Conservation (phyloP, 768 basidiomycete species). For the Suillus sp. region DNA sequence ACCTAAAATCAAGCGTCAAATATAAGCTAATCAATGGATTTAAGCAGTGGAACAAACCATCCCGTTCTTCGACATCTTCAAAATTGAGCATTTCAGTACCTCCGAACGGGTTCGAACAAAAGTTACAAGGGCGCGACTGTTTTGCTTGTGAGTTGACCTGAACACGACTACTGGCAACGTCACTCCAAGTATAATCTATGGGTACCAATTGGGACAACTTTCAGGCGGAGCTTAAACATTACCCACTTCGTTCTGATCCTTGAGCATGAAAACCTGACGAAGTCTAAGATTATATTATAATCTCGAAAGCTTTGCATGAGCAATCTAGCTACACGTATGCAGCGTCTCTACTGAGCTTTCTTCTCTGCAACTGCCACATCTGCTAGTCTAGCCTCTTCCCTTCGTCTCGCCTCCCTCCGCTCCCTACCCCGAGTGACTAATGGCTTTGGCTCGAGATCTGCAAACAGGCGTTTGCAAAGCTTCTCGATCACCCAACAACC, state of each 20-base stretch:
- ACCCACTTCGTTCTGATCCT: neutral
- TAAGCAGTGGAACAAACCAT: slow-evolving; percentile 56
- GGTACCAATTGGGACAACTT: slow-evolving; percentile 1
- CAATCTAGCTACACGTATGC: neutral
- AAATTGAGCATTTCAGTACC: slow-evolving; percentile 69
- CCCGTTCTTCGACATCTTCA: slow-evolving; percentile 96
- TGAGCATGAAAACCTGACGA: neutral
- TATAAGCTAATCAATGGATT: slow-evolving; percentile 4
- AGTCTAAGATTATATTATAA: slow-evolving; percentile 1
- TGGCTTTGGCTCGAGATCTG: slow-evolving; percentile 80
- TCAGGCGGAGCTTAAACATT: slow-evolving; percentile 3
- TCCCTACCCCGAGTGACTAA: slow-evolving; percentile 87
- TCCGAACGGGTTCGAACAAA: neutral
- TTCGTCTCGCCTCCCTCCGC: slow-evolving; percentile 65
- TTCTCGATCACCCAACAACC: slow-evolving; percentile 88
- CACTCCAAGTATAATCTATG: slow-evolving; percentile 6
- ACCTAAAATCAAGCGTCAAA: slow-evolving; percentile 49
- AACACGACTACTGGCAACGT: slow-evolving; percentile 6
- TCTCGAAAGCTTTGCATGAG: neutral
- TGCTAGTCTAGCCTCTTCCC: slow-evolving; percentile 39
- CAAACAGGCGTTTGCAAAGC: slow-evolving; percentile 83
- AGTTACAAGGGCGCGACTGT: slow-evolving; percentile 1
- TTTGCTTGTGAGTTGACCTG: neutral
- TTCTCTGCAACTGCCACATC: slow-evolving; percentile 32
- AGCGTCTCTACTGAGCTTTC: slow-evolving; percentile 35